These are phyloP conservation scores for Vitis amurensis DNA, from an alignment of 164 flowering plant species.

Conservation along the genomic window DNA sequence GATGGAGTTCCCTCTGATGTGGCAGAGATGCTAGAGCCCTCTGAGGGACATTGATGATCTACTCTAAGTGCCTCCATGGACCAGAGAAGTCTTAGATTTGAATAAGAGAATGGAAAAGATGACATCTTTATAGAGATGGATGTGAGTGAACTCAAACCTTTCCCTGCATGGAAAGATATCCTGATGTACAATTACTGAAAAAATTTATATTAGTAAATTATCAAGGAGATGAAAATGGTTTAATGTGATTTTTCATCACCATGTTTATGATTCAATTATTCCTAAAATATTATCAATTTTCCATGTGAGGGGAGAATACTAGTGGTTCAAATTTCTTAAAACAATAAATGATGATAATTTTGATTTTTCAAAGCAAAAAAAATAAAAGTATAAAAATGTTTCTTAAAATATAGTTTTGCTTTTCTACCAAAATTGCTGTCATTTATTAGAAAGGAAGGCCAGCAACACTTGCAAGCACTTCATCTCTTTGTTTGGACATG, in stretches of 20 bases:
- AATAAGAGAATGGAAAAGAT: neutral
- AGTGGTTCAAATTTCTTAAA: too few species aligned
- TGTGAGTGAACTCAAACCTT: conserved; percentile 14
- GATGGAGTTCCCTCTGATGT: neutral
- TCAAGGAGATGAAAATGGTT: conserved; percentile 1
- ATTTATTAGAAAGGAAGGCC: too few species aligned
- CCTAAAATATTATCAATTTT: neutral
- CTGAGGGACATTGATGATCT: conserved; percentile 15
- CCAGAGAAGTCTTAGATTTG: neutral
- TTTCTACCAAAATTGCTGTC: too few species aligned
- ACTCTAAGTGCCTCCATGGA: conserved; percentile 10
- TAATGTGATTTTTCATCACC: neutral
- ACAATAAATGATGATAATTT: neutral
- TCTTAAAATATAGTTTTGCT: too few species aligned
- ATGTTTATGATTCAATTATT: neutral
- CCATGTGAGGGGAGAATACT: too few species aligned
- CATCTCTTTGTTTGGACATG: too few species aligned
- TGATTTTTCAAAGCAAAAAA: neutral
- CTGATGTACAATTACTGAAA: neutral
- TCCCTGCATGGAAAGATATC: conserved; percentile 11
- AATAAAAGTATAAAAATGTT: too few species aligned
- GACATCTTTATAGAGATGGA: conserved; percentile 7
- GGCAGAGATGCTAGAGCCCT: conserved; percentile 22
- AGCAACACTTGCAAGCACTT: too few species aligned
- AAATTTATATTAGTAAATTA: neutral